Evolutionary conservation across 176 grass and related monocot genomes (phyloP), one percentile per base, ranked within the genome.

Genomic region (Aegilops sharonensis): DNA sequence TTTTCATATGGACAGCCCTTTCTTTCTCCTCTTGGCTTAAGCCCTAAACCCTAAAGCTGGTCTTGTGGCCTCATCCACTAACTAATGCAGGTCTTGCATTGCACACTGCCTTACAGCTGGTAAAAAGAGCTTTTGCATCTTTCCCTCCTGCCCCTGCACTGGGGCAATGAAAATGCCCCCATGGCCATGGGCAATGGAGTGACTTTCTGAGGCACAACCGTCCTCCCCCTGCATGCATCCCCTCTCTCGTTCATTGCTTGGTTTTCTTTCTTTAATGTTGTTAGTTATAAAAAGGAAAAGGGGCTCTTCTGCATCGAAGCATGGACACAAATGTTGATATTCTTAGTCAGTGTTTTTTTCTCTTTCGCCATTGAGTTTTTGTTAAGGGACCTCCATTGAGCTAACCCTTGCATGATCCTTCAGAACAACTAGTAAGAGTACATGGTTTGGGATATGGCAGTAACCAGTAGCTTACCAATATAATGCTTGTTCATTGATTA

Each of bases 1-100:
- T 78, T 91, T 91, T 63, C 77, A 88, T 81, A 85, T 81, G 69
- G 64, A 85, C 42, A 45, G 23, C 30, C 62, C 52, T 31, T 76
- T 76, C 29, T 76, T 29, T 52, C 72, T 52, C 72, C 48, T 52
- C 72, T 52, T 76, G 72, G 72, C 72, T 64, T 81, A 88, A 81
- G n/a, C 77, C 89, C 77, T 85, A 88, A 85, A 84, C 85, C 89
- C 86, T 82, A 91, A 91, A 88, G 90, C 70, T 85, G 90, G 82
- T 91, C 90, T 85, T 91, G 64, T 88, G 82, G 71, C 52, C 47
- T 91, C 90, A 91, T 78, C 90, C 90, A 91, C 90, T 85, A 91
- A 34, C 77, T 88, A 91, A 88, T 85, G 86, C 86, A 91, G 86
- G 90, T 88, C 82, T 91, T 78, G 56, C 86, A 88, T 85, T 78